Percentiles rank a stretch among this genome's conserved stretches.
phyloP scores from a whole-genome alignment of 2,329 filamentous ascomycete genomes.

The Davidsoniella virescens region DNA sequence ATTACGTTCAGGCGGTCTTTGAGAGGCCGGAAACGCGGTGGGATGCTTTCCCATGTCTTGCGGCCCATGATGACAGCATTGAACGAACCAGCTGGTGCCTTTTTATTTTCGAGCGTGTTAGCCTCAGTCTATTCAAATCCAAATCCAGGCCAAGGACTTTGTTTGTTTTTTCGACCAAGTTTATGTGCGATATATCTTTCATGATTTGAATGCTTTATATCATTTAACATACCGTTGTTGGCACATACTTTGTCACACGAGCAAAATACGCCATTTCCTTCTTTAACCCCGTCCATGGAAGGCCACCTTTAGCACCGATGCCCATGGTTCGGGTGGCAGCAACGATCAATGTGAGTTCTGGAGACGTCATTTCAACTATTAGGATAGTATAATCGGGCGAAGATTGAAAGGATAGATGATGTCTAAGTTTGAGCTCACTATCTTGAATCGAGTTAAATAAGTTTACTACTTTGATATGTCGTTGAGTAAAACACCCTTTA shows the following conservation, averaged over 20 bases:
- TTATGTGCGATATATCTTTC: no score
- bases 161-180: not conserved
- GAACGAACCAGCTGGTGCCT: constrained; percentile 22
- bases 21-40: constrained; percentile 60
- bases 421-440: no score
- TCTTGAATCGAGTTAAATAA: no score
- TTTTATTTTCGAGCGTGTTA: not conserved
- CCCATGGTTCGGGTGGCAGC: constrained; percentile 84
- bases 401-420: not conserved
- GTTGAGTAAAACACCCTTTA: no score
- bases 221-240: constrained; percentile 21
- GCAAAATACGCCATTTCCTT: constrained; percentile 94
- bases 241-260: constrained; percentile 60
- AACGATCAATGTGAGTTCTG: constrained; percentile 74
- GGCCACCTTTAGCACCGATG: constrained; percentile 61
- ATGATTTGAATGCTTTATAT: not conserved
- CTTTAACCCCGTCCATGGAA: constrained; percentile 81
- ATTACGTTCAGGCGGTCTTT: constrained; percentile 69
- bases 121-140: no score
- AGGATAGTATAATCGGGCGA: not conserved
- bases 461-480: not conserved
- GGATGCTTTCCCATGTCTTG: constrained; percentile 91
- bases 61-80: constrained; percentile 94
- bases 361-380: not conserved
- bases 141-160: not conserved